A percentile compares a stretch with the other conserved stretches of the same genome.
These are phyloP conservation scores for Bonia amplexicaulis DNA, from an alignment of 176 grass and related monocot species.

Conservation along the genomic window DNA sequence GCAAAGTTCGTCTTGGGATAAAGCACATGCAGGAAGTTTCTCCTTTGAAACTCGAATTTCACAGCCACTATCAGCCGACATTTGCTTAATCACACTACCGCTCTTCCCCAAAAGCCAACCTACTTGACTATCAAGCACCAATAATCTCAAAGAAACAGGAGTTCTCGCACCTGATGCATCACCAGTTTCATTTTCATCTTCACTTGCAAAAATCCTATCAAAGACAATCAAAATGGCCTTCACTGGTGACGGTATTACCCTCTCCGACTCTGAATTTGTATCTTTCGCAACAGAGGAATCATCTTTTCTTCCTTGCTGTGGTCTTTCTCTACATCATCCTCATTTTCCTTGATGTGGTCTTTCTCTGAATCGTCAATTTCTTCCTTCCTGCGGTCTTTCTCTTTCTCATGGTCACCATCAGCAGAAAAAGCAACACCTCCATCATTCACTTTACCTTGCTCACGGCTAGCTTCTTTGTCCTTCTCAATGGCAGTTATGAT, in stretches of 20 bases:
- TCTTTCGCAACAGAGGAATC: slow-evolving; percentile 17
- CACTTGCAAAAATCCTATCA: slow-evolving; percentile 62
- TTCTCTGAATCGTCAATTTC: slow-evolving; percentile 20
- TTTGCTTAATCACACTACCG: slow-evolving; percentile 73
- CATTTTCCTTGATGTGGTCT: neutral
- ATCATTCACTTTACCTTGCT: slow-evolving; percentile 24
- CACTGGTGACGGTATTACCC: slow-evolving; percentile 34
- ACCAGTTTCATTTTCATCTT: slow-evolving; percentile 42
- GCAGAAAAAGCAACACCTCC: slow-evolving; percentile 18
- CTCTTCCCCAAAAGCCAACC: slow-evolving; percentile 81
- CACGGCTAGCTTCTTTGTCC: slow-evolving; percentile 34
- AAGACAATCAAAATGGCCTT: slow-evolving; percentile 70
- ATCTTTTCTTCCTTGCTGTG: slow-evolving; percentile 35
- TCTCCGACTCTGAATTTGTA: slow-evolving; percentile 39
- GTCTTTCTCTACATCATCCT: slow-evolving; percentile 20
- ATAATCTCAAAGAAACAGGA: slow-evolving; percentile 62
- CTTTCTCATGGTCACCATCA: slow-evolving; percentile 18
- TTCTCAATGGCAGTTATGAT: slow-evolving; percentile 46
- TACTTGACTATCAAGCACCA: slow-evolving; percentile 81
- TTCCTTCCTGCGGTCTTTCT: slow-evolving; percentile 29
- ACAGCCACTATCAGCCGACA: slow-evolving; percentile 66
- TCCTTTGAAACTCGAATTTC: slow-evolving; percentile 81
- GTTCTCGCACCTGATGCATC: slow-evolving; percentile 23
- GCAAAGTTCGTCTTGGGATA: slow-evolving; percentile 64
- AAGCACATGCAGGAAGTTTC: slow-evolving; percentile 67